Evolutionary conservation across 257 asterid genomes (phyloP), one percentile per base, ranked within the genome.

Genomic region (Petunia axillaris): DNA sequence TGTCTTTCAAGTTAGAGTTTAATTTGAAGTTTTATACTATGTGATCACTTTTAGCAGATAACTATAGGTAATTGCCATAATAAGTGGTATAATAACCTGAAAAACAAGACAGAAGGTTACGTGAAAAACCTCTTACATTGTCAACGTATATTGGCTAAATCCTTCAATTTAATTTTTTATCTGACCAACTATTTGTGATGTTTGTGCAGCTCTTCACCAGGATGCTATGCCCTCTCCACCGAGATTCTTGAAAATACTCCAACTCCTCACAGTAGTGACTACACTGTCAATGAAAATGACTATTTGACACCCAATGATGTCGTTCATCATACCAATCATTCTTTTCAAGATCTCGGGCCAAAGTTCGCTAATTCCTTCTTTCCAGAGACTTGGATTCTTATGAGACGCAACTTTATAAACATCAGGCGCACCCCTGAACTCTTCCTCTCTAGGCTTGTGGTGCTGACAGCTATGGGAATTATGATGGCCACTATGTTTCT

Each of bases 401-500:
- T 93, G 85, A 92, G 94, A 15, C 86, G 98, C 44, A 93, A 93
- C 89, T 92, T 90, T 86, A 89, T 82, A 84, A 94, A 84, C 88
- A 94, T 94, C 83, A 82, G 93, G 76, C 92, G 98, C 0, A 94
- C 97, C 3, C 98, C 95, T 2, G 98, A 94, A 85, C 97, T 94
- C 55, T 92, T 94, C 85, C 93, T 91, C 11, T 92, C 96, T 64
- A 89, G 97, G 3, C 92, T 94, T 2, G 64, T 92, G 16, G 98
- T 94, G 80, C 91, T 94, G 11, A 83, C 91, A 1, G 87, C 91
- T 16, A 94, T 94, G 98, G 98, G 95, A 13, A 8, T 92, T 82
- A 92, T 94, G 97, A 92, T 94, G 98, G 97, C 95, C 76, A 94
- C 95, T 59, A 87, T 94, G 98, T 92, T 94, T 82, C 83, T 82